Evolutionary conservation across 2,329 filamentous ascomycete genomes (phyloP), one percentile per base, ranked within the genome.

Genomic region (Xylaria digitata): DNA sequence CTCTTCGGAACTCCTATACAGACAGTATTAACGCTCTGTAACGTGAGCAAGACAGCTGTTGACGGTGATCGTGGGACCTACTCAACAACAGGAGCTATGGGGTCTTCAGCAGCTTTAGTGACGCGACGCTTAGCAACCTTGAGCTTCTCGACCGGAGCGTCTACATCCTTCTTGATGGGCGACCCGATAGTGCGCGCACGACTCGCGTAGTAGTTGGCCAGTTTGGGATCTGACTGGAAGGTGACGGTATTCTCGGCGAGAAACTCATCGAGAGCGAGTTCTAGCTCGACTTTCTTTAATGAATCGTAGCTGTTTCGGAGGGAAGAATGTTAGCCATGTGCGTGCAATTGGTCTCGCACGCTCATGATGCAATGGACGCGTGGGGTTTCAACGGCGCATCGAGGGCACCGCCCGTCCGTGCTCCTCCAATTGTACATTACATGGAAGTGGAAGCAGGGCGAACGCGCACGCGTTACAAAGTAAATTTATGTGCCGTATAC

Each of bases 221-320:
- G 87, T 62, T 83, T 84, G 61, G 89, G 81, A 71, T 94, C 87
- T 65, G 83, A 82, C 59, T 86, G 83, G 76, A 92, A 90, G 68
- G 84, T 85, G 70, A 86, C 82, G 73, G 87, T 84, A 81, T 97
- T 91, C 69, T 87, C 84, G 72, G 88, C 85, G 52, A 97, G 87
- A 80, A 89, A 90, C 53, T 90, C 86, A 74, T 96, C 92, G 70
- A 97, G 87, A 50, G 87, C 87, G 66, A 85, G 79, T 76, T 95
- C 92, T 67, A 98, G 87, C 55, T 97, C 93, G 70, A 85, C 83
- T 81, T 97, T 97, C 79, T 91, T 92, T 70, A 90, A 82, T 63
- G 85, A 83, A 72, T 92, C 89, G 75, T 87, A 89, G 76, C 92
- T 94, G 75, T 70, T 63, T 46, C 53, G 67, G 68, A 61, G 62